Conservation (phyloP, 2,329 filamentous ascomycete genomes). For the Phyllosticta citrichinensis region DNA sequence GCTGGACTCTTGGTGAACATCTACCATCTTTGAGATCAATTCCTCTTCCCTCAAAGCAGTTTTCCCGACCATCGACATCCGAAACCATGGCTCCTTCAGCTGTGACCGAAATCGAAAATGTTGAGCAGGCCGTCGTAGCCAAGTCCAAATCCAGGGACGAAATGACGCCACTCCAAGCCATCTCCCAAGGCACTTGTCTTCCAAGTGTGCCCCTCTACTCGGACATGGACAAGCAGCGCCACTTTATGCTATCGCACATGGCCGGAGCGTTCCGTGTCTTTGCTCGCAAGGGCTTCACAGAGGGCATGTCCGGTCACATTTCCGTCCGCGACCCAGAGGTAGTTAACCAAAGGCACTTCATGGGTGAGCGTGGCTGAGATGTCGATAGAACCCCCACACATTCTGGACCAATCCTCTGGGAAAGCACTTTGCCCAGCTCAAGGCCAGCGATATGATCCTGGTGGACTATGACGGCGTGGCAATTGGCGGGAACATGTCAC, state of each 20-base stretch:
- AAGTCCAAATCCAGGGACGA: constrained; percentile 9
- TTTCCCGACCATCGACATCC: neutral
- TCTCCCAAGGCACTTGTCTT: constrained; percentile 38
- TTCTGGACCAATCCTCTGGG: constrained; percentile 64
- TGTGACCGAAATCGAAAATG: constrained; percentile 1
- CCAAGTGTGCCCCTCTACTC: constrained; percentile 48
- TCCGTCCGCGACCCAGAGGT: constrained; percentile 54
- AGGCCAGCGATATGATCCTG: constrained; percentile 57
- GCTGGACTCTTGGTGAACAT: neutral
- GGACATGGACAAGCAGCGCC: constrained; percentile 46
- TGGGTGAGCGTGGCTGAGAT: neutral
- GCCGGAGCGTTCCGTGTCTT: constrained; percentile 58
- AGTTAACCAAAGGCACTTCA: neutral
- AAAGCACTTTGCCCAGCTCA: constrained; percentile 54
- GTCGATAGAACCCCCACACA: constrained; percentile 33
- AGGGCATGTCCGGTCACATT: constrained; percentile 62
- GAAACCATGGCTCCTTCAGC: constrained; percentile 7
- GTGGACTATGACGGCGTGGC: constrained; percentile 54
- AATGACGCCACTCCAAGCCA: constrained; percentile 25
- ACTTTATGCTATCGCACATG: constrained; percentile 57
- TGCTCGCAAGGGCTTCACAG: constrained; percentile 53
- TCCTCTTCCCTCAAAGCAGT: too few species aligned
- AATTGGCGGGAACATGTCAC: constrained; percentile 50
- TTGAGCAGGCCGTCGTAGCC: neutral
- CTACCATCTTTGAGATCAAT: neutral